Conservation (phyloP, 768 basidiomycete genomes). For the Saitozyma sp. region DNA sequence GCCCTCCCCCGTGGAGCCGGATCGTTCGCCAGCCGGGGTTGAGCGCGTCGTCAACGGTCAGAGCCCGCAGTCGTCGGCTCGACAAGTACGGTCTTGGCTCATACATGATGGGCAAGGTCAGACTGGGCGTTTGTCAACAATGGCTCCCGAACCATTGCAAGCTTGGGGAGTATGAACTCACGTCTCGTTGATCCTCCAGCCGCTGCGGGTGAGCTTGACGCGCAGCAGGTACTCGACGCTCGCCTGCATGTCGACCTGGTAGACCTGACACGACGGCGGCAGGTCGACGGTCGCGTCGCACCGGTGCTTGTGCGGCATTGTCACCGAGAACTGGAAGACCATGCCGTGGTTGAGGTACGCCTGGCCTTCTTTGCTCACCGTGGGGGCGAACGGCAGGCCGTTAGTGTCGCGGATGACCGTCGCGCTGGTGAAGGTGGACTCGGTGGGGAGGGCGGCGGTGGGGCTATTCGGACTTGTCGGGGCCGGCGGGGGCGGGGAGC, state of each 20-base stretch:
- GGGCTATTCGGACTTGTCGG: too few relatives aligned
- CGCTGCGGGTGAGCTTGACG: conserved; percentile 33
- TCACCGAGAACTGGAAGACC: conserved; percentile 29
- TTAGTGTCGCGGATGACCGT: too few relatives aligned
- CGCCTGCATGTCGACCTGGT: conserved; percentile 43
- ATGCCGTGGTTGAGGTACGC: conserved; percentile 20
- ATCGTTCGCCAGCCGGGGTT: conserved; percentile 48
- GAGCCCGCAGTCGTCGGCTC: conserved; percentile 32
- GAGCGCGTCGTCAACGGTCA: conserved; percentile 40
- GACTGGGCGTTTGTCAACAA: conserved; percentile 11
- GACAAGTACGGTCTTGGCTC: conserved; percentile 39
- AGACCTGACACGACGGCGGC: conserved; percentile 34
- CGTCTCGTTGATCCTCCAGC: conserved; percentile 42
- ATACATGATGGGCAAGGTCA: conserved; percentile 41
- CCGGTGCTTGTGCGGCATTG: conserved; percentile 36
- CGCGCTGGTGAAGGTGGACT: conserved; percentile 1
- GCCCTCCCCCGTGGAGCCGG: conserved; percentile 32
- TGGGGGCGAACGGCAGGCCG: conserved; percentile 5
- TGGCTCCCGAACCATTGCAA: background rate
- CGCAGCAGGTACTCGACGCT: conserved; percentile 41
- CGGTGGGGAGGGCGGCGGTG: background rate
- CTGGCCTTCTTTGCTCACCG: conserved; percentile 22
- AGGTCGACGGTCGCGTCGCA: conserved; percentile 25
- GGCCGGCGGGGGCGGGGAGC: background rate
- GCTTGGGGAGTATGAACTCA: conserved; percentile 18